phyloP scores from a whole-genome alignment of 495 filamentous ascomycete species.

The Aspergillus funiculosus region DNA sequence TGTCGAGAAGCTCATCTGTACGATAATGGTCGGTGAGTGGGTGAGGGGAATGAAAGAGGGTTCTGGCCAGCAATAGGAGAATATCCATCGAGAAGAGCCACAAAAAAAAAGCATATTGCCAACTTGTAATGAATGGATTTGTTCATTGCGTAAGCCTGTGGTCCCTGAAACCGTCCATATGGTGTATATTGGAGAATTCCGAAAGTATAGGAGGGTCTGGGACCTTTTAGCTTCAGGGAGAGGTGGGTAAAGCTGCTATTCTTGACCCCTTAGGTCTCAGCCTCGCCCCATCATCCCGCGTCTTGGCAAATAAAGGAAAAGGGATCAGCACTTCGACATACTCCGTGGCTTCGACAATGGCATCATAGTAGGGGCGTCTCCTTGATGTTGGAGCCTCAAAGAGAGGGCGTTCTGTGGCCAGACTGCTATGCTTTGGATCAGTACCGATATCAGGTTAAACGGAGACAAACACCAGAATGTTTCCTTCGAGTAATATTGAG shows the following conservation, averaged over 20 bases:
- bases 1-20: too few relatives aligned
- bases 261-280: conserved; percentile 16
- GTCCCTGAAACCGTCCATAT: conserved; percentile 12
- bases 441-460: too few relatives aligned
- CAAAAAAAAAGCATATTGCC: conserved; percentile 3
- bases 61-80: conserved; percentile 11
- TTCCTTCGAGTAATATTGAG: too few relatives aligned
- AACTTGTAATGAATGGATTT: conserved; percentile 9
- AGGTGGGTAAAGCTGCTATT: conserved; percentile 16
- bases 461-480: too few relatives aligned
- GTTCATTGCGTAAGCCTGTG: conserved; percentile 22
- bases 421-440: too few relatives aligned
- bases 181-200: background rate
- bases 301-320: conserved; percentile 7
- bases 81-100: background rate
- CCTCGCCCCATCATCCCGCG: conserved; percentile 11
- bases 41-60: too few relatives aligned
- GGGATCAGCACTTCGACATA: too few relatives aligned
- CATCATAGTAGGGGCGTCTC: too few relatives aligned
- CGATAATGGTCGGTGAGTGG: too few relatives aligned
- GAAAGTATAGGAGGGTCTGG: conserved; percentile 7
- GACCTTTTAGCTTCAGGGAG: conserved; percentile 5
- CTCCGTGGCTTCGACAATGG: too few relatives aligned
- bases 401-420: too few relatives aligned
- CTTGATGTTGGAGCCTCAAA: too few relatives aligned